A percentile compares a stretch with the other conserved stretches of the same genome.
Conservation (phyloP, 164 flowering plant genomes). For the Litsea cubeba region DNA sequence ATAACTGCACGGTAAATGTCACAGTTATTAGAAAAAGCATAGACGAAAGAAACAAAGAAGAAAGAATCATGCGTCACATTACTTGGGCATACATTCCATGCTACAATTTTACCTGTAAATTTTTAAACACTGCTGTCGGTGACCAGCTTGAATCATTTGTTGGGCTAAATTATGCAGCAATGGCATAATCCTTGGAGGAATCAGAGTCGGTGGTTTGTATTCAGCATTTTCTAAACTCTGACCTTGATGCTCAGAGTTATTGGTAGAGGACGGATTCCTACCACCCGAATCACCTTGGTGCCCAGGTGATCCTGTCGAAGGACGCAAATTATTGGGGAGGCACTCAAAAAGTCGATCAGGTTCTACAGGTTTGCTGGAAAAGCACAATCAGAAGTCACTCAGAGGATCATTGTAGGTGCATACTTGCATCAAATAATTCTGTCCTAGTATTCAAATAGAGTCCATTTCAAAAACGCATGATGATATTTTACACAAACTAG, state of each 20-base stretch:
- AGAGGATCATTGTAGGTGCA: background rate
- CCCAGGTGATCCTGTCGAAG: conserved; percentile 65
- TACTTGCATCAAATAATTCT: background rate
- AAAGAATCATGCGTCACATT: background rate
- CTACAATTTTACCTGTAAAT: conserved; percentile 55
- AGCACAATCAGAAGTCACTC: conserved; percentile 4
- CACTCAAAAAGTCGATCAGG: conserved; percentile 92
- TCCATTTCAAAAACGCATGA: background rate
- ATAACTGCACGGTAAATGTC: background rate
- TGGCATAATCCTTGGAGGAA: conserved; percentile 83
- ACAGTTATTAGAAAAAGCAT: background rate
- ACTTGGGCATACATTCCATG: background rate
- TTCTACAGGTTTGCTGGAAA: conserved; percentile 91
- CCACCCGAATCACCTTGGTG: conserved; percentile 36
- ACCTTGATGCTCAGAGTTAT: conserved; percentile 40
- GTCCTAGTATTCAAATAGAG: background rate
- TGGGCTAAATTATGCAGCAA: conserved; percentile 78
- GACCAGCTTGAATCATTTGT: conserved; percentile 83
- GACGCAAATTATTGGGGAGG: conserved; percentile 75
- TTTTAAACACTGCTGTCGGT: conserved; percentile 61
- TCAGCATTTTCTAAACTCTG: conserved; percentile 47
- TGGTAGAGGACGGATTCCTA: conserved; percentile 25
- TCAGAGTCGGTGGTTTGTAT: conserved; percentile 74
- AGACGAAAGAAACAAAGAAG: background rate
- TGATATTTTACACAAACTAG: background rate